A percentile compares a stretch with the other conserved stretches of the same genome.
These are phyloP conservation scores for Mariannaea elegans DNA, from an alignment of 2,329 filamentous ascomycete species.

Conservation along the genomic window DNA sequence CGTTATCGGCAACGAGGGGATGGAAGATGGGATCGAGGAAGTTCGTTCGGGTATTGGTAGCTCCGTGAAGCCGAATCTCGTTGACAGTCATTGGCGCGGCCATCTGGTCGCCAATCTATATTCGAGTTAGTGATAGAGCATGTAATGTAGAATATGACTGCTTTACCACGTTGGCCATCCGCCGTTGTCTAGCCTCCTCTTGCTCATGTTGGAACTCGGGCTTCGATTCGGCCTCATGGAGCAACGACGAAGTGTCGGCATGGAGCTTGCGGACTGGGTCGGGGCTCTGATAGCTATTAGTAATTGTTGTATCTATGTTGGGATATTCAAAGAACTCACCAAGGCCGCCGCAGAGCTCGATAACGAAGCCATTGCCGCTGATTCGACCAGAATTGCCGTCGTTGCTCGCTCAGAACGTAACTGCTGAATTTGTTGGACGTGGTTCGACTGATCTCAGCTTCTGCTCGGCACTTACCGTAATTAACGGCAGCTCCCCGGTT, in stretches of 20 bases:
- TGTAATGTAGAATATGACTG: background rate
- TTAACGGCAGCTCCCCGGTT: constrained; percentile 13
- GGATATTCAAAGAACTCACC: constrained; percentile 36
- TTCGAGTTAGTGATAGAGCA: constrained; percentile 27
- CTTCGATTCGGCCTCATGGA: constrained; percentile 50
- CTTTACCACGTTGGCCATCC: constrained; percentile 50
- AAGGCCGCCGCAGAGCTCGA: constrained; percentile 40
- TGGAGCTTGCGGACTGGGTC: constrained; percentile 53
- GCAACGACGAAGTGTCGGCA: constrained; percentile 48
- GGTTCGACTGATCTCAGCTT: constrained; percentile 33
- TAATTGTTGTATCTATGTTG: constrained; percentile 23
- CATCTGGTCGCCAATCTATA: constrained; percentile 71
- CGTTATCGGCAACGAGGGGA: constrained; percentile 76
- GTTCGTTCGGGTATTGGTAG: constrained; percentile 79
- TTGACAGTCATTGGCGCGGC: constrained; percentile 89
- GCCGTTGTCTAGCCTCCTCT: constrained; percentile 51
- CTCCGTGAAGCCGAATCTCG: constrained; percentile 84
- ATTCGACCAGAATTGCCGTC: constrained; percentile 24
- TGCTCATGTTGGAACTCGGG: constrained; percentile 48
- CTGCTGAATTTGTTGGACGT: constrained; percentile 30
- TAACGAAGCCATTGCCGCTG: constrained; percentile 46
- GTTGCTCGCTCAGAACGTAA: constrained; percentile 31
- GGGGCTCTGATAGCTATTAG: constrained; percentile 42
- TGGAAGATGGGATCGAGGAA: constrained; percentile 86
- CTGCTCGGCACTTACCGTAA: constrained; percentile 8